A percentile compares a stretch with the other conserved stretches of the same genome.
Conservation (phyloP, 169 alveolate genomes). For the Babesia caballi region DNA sequence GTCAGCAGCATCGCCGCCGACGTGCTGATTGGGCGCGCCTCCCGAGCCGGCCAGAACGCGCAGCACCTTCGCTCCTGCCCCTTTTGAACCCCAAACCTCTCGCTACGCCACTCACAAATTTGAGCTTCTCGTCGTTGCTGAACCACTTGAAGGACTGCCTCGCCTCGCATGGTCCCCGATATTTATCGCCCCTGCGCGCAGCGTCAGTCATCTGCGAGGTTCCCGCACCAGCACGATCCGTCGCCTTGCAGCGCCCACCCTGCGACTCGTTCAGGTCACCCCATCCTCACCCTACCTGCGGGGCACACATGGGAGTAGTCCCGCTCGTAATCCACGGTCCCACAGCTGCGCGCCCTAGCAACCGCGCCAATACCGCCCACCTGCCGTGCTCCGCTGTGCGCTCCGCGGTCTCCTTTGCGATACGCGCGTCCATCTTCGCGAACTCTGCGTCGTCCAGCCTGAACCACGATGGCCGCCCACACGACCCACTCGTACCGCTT, state of each 20-base stretch:
- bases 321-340: conserved; percentile 30
- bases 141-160: conserved; percentile 50
- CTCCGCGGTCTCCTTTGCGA: conserved; percentile 45
- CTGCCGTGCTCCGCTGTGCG: conserved; percentile 41
- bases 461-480: neutral
- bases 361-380: neutral
- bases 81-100: neutral
- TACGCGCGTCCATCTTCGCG: conserved; percentile 32
- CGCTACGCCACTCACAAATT: conserved; percentile 19
- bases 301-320: conserved; percentile 56
- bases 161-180: conserved; percentile 56
- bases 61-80: conserved; percentile 59
- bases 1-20: neutral
- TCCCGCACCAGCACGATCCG: conserved; percentile 53
- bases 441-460: conserved; percentile 44
- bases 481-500: conserved; percentile 13
- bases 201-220: neutral
- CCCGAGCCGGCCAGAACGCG: conserved; percentile 55
- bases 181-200: conserved; percentile 31
- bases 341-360: conserved; percentile 13
- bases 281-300: neutral
- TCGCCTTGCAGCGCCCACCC: conserved; percentile 47
- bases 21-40: neutral
- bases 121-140: conserved; percentile 30
- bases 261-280: neutral